These are phyloP conservation scores for Eremothecium sinecaudum DNA, from an alignment of 1,139 yeast genomes.

Conservation along the genomic window DNA sequence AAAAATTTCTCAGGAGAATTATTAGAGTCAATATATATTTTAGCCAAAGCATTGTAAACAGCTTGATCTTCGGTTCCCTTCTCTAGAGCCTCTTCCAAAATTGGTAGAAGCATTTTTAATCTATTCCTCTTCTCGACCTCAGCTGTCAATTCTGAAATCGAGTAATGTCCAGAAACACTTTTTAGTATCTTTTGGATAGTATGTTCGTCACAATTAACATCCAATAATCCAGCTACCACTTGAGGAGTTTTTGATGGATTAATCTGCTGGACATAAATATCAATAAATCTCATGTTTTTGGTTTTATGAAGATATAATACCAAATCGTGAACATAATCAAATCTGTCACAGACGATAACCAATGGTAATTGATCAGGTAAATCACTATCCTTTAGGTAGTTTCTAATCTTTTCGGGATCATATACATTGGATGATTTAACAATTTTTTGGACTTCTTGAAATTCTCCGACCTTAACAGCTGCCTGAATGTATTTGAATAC, in stretches of 20 bases:
- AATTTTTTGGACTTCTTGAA: conserved; percentile 88
- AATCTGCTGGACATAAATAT: conserved; percentile 94
- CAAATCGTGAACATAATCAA: conserved; percentile 84
- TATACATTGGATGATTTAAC: conserved; percentile 91
- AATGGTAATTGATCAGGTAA: conserved; percentile 93
- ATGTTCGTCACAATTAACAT: conserved; percentile 92
- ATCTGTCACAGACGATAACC: conserved; percentile 92
- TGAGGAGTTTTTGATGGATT: conserved; percentile 94
- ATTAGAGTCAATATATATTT: conserved; percentile 94
- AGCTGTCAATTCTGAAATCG: conserved; percentile 75
- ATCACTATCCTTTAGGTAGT: conserved; percentile 87
- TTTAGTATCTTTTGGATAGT: conserved; percentile 72
- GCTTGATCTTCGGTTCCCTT: conserved; percentile 89
- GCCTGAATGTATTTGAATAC: conserved; percentile 93
- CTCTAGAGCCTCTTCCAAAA: conserved; percentile 78
- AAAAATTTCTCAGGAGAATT: conserved; percentile 95
- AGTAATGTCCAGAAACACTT: conserved; percentile 91
- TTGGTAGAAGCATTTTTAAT: conserved; percentile 82
- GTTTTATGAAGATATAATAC: conserved; percentile 88
- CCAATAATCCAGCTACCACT: conserved; percentile 90
- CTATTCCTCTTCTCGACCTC: conserved; percentile 97
- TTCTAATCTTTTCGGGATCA: conserved; percentile 95
- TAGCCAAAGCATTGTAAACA: conserved; percentile 88
- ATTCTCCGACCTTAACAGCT: conserved; percentile 84
- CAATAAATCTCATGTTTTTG: conserved; percentile 90